A percentile compares a stretch with the other conserved stretches of the same genome.
phyloP scores from a whole-genome alignment of 331 rosid species.

The Malus hybrid region DNA sequence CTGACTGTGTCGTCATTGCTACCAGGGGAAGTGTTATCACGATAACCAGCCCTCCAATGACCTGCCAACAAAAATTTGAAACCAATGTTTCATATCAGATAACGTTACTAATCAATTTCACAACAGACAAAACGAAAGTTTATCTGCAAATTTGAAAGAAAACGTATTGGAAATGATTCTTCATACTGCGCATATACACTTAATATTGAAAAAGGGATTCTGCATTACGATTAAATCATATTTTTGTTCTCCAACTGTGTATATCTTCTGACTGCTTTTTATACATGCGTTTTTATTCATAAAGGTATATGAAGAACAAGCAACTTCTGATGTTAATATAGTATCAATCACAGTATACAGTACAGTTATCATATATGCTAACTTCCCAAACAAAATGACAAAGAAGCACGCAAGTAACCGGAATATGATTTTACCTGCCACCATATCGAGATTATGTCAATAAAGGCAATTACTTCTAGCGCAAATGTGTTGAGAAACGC shows the following conservation, averaged over 20 bases:
- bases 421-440: constrained; percentile 60
- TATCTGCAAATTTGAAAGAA: neutral
- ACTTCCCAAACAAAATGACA: neutral
- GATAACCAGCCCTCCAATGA: constrained; percentile 60
- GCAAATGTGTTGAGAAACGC: constrained; percentile 83
- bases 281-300: neutral
- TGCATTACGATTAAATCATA: too few relatives aligned
- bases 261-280: neutral
- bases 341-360: neutral
- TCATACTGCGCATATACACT: neutral
- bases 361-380: neutral
- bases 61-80: constrained; percentile 31
- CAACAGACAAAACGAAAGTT: neutral
- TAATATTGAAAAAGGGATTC: too few relatives aligned
- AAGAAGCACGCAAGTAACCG: neutral
- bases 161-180: neutral
- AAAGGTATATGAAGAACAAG: neutral
- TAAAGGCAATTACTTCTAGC: constrained; percentile 63
- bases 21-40: constrained; percentile 73
- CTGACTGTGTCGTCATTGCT: constrained; percentile 50
- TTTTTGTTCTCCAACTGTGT: neutral
- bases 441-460: constrained; percentile 78
- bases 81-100: neutral
- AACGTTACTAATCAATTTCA: neutral
- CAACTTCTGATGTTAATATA: neutral